These are phyloP conservation scores for Penicillium sp. DNA, from an alignment of 2,329 filamentous ascomycete species.

Conservation along the genomic window DNA sequence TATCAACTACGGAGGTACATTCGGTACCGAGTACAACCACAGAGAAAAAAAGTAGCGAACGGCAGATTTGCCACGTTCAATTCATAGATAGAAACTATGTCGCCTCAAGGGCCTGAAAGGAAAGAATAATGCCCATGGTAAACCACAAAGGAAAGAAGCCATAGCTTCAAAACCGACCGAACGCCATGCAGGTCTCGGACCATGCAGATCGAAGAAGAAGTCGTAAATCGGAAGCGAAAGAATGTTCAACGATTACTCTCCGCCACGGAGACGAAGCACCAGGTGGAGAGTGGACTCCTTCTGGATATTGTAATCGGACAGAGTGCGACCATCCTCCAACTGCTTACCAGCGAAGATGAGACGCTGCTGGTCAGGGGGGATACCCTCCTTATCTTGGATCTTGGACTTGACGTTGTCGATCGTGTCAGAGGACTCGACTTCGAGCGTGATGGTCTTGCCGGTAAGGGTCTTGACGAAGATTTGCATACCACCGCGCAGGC, in stretches of 20 bases:
- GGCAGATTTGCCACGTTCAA: constrained; percentile 1
- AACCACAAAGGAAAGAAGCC: constrained; percentile 23
- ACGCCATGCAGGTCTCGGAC: constrained; percentile 39
- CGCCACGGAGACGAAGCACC: constrained; percentile 50
- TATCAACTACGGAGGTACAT: neutral
- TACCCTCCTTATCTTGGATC: constrained; percentile 80
- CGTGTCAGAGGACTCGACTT: constrained; percentile 66
- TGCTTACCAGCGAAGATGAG: constrained; percentile 71
- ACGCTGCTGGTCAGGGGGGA: constrained; percentile 68
- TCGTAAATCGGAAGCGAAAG: constrained; percentile 2
- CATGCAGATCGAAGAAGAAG: constrained; percentile 22
- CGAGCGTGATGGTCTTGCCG: constrained; percentile 67
- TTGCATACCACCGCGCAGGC: constrained; percentile 79
- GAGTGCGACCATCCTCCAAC: constrained; percentile 51
- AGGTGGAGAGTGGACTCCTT: constrained; percentile 65
- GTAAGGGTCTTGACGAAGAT: constrained; percentile 84
- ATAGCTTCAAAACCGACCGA: constrained; percentile 33
- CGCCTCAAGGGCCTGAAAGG: constrained; percentile 3
- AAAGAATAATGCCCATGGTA: constrained; percentile 25
- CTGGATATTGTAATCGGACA: constrained; percentile 56
- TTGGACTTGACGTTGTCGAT: constrained; percentile 71
- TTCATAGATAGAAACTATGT: constrained; percentile 16
- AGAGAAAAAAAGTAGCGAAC: neutral
- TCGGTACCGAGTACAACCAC: neutral
- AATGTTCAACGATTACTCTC: constrained; percentile 30